Evolutionary conservation across 2,329 filamentous ascomycete species (phyloP).

Genomic region (Neonectria faginata): DNA sequence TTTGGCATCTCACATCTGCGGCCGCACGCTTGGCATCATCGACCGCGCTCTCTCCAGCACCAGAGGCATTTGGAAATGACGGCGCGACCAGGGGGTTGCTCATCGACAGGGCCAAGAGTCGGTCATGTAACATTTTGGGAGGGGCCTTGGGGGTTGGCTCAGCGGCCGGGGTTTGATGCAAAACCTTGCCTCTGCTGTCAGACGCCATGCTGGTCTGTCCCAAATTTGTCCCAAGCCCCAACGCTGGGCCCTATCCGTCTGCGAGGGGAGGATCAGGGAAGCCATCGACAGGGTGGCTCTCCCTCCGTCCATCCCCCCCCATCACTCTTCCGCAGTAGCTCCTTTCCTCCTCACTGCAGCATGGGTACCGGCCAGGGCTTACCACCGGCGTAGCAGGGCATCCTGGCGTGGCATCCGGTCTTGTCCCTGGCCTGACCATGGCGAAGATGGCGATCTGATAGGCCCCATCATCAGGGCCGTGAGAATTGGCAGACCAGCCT

Average conservation of each 20-base stretch:
- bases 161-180: constrained; percentile 22
- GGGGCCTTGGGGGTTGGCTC: constrained; percentile 12
- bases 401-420: constrained; percentile 25
- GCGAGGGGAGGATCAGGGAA: constrained; percentile 6
- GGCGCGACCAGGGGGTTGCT: constrained; percentile 37
- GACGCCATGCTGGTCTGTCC: constrained; percentile 15
- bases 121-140: constrained; percentile 33
- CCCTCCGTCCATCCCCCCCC: constrained; percentile 7
- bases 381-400: constrained; percentile 21
- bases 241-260: constrained; percentile 4
- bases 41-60: constrained; percentile 25
- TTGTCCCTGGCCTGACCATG: constrained; percentile 23
- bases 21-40: constrained; percentile 35
- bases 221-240: constrained; percentile 6
- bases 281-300: not conserved
- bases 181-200: constrained; percentile 20
- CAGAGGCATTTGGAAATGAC: constrained; percentile 29
- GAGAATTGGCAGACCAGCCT: constrained; percentile 26
- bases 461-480: constrained; percentile 33
- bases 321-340: not conserved
- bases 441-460: constrained; percentile 43
- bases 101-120: constrained; percentile 33
- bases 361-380: constrained; percentile 8
- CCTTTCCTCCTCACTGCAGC: constrained; percentile 11
- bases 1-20: constrained; percentile 34